Evolutionary conservation across 208 protist genomes (phyloP).

Genomic region (Crithidia acanthocephali): DNA sequence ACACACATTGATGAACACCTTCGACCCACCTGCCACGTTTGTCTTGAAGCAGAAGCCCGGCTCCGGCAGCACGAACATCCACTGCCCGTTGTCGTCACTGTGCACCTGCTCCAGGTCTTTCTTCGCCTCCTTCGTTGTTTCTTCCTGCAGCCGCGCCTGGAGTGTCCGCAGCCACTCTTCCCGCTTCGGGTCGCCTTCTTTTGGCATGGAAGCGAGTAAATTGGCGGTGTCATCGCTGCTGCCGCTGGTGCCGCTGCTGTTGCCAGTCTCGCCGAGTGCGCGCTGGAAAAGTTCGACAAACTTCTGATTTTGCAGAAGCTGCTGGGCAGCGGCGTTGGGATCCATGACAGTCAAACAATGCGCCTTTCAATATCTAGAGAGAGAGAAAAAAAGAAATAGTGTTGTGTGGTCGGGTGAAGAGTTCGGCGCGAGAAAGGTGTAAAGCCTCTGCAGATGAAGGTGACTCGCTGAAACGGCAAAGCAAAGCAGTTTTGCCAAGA

Average conservation of each 20-base stretch:
- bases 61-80: constrained; percentile 85
- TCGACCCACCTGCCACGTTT: constrained; percentile 52
- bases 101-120: constrained; percentile 83
- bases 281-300: constrained; percentile 86
- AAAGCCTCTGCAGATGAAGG: too few relatives aligned
- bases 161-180: constrained; percentile 79
- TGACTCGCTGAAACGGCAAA: too few relatives aligned
- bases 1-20: constrained; percentile 93
- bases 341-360: constrained; percentile 8
- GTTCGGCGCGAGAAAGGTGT: too few relatives aligned
- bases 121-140: constrained; percentile 60
- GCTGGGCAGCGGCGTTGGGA: constrained; percentile 48
- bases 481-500: too few relatives aligned
- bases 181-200: constrained; percentile 67
- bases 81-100: constrained; percentile 88
- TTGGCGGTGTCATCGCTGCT: not conserved
- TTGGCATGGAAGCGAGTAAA: constrained; percentile 68
- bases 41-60: constrained; percentile 92
- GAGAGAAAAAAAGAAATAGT: too few relatives aligned
- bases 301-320: constrained; percentile 74
- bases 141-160: constrained; percentile 68
- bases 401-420: too few relatives aligned
- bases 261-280: constrained; percentile 41
- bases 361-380: too few relatives aligned
- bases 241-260: too few relatives aligned